Percentiles rank a stretch among this genome's conserved stretches.
These are phyloP conservation scores for Rhynchosporium graminicola DNA, from an alignment of 2,329 filamentous ascomycete species.

Conservation along the genomic window DNA sequence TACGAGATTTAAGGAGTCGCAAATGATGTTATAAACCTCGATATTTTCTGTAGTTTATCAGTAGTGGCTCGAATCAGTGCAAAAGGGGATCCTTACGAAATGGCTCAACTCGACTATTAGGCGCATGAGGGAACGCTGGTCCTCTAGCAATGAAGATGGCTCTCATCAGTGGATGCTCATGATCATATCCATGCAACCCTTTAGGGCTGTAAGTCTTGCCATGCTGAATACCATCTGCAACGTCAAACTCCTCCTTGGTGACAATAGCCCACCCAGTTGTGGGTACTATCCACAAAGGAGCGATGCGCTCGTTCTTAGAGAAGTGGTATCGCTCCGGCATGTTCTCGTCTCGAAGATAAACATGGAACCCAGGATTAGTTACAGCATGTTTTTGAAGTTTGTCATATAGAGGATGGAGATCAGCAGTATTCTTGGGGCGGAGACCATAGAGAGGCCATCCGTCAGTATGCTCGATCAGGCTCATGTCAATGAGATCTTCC, in stretches of 20 bases:
- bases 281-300: slow-evolving; percentile 91
- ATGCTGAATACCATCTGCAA: slow-evolving; percentile 64
- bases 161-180: slow-evolving; percentile 92
- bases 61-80: not conserved
- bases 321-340: slow-evolving; percentile 97
- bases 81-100: slow-evolving; percentile 68
- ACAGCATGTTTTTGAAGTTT: slow-evolving; percentile 57
- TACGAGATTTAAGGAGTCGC: slow-evolving; percentile 76
- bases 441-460: slow-evolving; percentile 94
- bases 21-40: slow-evolving; percentile 92
- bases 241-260: slow-evolving; percentile 74
- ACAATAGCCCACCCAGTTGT: slow-evolving; percentile 93
- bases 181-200: slow-evolving; percentile 92
- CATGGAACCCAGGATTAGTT: slow-evolving; percentile 71
- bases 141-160: slow-evolving; percentile 93
- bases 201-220: slow-evolving; percentile 73
- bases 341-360: slow-evolving; percentile 81
- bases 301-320: slow-evolving; percentile 81
- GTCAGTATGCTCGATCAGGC: slow-evolving; percentile 78
- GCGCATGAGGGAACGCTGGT: slow-evolving; percentile 84
- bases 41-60: slow-evolving; percentile 72
- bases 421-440: slow-evolving; percentile 69
- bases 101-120: slow-evolving; percentile 74
- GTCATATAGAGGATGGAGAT: slow-evolving; percentile 69
- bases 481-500: slow-evolving; percentile 81